Evolutionary conservation across 768 basidiomycete species (phyloP).

Genomic region (Termitomyces sp.): DNA sequence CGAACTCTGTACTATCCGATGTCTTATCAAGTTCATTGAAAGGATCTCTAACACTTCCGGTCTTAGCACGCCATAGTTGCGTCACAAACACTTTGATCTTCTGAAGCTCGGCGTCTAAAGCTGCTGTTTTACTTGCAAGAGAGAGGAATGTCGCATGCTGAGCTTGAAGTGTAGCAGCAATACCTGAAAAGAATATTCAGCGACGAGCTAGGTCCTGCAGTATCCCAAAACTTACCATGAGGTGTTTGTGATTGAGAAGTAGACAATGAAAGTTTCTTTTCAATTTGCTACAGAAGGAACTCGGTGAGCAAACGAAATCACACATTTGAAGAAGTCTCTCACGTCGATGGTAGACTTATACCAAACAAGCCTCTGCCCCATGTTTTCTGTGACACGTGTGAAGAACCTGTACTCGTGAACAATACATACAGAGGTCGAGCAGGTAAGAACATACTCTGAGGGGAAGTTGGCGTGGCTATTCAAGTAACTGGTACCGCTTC

Average conservation of each 20-base stretch:
- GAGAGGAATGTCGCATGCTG: slow-evolving; percentile 77
- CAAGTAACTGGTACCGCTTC: slow-evolving; percentile 59
- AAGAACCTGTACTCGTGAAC: slow-evolving; percentile 53
- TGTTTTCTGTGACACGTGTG: slow-evolving; percentile 64
- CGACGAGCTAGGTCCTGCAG: neutral
- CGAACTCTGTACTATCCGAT: slow-evolving; percentile 33
- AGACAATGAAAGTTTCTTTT: slow-evolving; percentile 72
- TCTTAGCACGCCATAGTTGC: slow-evolving; percentile 75
- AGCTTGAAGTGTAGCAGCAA: slow-evolving; percentile 72
- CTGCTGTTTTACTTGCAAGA: slow-evolving; percentile 73
- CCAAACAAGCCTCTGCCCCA: slow-evolving; percentile 70
- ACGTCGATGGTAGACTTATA: slow-evolving; percentile 83
- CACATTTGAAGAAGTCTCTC: slow-evolving; percentile 3
- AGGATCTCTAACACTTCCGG: slow-evolving; percentile 81
- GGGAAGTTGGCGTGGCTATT: slow-evolving; percentile 83
- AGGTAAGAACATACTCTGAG: slow-evolving; percentile 52
- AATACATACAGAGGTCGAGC: neutral
- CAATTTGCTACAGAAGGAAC: slow-evolving; percentile 59
- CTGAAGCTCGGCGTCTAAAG: slow-evolving; percentile 69
- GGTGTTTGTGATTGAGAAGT: slow-evolving; percentile 68
- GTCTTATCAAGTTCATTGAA: slow-evolving; percentile 51
- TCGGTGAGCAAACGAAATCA: neutral
- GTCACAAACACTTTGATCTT: slow-evolving; percentile 74
- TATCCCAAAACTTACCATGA: slow-evolving; percentile 47
- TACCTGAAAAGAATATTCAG: slow-evolving; percentile 32